Base-by-base conservation (phyloP, 768 basidiomycete species). In the Cyathus striatus region DNA sequence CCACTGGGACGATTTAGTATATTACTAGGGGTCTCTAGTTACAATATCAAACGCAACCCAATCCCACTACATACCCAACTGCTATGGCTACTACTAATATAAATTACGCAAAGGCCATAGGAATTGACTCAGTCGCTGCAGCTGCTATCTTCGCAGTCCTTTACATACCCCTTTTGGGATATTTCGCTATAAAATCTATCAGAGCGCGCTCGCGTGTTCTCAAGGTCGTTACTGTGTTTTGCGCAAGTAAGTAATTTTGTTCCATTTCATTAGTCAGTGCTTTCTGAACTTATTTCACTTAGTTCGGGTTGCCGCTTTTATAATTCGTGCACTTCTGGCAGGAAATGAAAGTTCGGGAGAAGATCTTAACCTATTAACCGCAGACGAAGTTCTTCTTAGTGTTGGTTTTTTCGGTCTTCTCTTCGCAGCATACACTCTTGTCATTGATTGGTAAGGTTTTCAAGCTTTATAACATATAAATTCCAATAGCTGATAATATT, bases 331-430 rank as follows among this genome's bases (percentile, higher is more conserved):
- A 1, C 42, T 66, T 5, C 44, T 73, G 16, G 60, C 64, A 13
- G 60, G 55, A 3, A 55, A 57, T 1, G 54, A 52, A 0, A 51
- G 58, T 4, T 62, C 55, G 5, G 68, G 63, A 26, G 49, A 64
- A 10, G 62, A 56, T 23, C 43, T 67, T 2, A 42, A 39, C 9
- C 43, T 69, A 12, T 54, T 68, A n/a, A 68, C 70, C 3, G 61
- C 60, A 0, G 66, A 69, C 34, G 46, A 67, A 48, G 54, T 70
- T 4, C 52, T 73, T 10, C 66, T 67, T 21, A 60, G 65, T 1
- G 61, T 69, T 20, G 72, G 72, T 3, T 74, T 69, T 50, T 65
- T 70, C 30, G 67, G 64, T n/a, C 50, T 75, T 5, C 48, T 75
- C 12, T 69, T 65, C 38, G 65, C 69, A 1, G 59, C 67, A 0